Evolutionary conservation across 2,329 filamentous ascomycete species (phyloP).

Genomic region (Bipolaris cookei): DNA sequence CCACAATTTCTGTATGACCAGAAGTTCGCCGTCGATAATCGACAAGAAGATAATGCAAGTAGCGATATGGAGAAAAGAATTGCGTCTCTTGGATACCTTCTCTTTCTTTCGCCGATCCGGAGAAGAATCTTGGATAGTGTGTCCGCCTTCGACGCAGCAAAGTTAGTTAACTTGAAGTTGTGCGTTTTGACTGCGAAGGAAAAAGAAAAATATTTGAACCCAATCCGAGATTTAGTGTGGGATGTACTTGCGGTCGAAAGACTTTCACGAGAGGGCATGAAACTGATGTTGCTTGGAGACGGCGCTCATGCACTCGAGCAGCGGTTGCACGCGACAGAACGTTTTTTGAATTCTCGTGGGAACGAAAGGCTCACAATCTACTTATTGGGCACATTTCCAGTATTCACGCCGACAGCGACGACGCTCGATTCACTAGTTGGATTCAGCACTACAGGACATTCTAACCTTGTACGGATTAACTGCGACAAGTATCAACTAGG

Average conservation of each 20-base stretch:
- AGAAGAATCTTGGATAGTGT: conserved; percentile 2
- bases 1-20: not conserved
- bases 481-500: conserved; percentile 5
- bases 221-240: conserved; percentile 1
- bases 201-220: conserved; percentile 1
- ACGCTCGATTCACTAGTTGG: conserved; percentile 1
- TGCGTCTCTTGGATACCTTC: conserved; percentile 1
- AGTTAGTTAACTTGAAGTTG: not conserved
- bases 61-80: not conserved
- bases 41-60: not conserved
- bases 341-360: not conserved
- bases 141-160: conserved; percentile 2
- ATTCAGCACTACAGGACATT: conserved; percentile 1
- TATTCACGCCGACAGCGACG: not conserved
- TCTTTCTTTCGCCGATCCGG: not conserved
- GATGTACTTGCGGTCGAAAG: not conserved
- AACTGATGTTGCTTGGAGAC: conserved; percentile 2
- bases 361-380: not conserved
- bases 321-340: conserved; percentile 1
- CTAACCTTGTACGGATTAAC: not conserved
- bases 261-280: conserved; percentile 1
- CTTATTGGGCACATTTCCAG: not conserved
- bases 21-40: not conserved
- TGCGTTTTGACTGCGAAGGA: not conserved
- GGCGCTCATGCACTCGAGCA: conserved; percentile 2